These are phyloP conservation scores for Coemansia asiatica DNA, from an alignment of 192 early-diverging fungal genomes.

Conservation along the genomic window DNA sequence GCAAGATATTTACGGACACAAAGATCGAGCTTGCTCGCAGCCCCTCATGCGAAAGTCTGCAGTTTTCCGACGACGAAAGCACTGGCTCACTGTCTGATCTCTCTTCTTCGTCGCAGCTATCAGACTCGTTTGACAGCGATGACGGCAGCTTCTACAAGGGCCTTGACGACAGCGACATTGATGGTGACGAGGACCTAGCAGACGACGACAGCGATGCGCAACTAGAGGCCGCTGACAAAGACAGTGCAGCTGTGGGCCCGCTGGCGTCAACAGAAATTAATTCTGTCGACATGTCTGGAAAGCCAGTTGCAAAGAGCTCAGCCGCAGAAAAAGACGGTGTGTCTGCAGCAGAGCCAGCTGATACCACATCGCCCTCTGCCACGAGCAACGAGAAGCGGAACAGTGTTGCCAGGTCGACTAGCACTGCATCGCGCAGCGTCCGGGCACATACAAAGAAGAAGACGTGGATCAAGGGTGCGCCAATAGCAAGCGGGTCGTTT, in stretches of 20 bases:
- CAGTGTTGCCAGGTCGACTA: constrained; percentile 24
- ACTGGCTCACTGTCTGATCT: constrained; percentile 28
- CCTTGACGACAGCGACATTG: constrained; percentile 41
- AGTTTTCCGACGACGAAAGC: constrained; percentile 38
- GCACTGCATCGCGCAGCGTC: constrained; percentile 15
- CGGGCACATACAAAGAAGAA: constrained; percentile 39
- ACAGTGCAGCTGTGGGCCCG: background rate
- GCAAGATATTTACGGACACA: constrained; percentile 20
- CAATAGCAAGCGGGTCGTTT: constrained; percentile 96
- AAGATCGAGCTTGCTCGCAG: constrained; percentile 17
- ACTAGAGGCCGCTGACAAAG: background rate
- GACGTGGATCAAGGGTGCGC: constrained; percentile 82
- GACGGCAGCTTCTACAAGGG: constrained; percentile 47
- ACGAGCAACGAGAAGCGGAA: constrained; percentile 13
- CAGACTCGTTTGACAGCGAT: constrained; percentile 39
- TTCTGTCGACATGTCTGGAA: constrained; percentile 8
- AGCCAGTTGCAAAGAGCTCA: background rate
- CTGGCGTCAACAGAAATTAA: background rate
- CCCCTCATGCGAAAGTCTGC: constrained; percentile 36
- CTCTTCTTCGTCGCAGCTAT: constrained; percentile 29
- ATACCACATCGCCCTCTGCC: background rate
- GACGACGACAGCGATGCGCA: constrained; percentile 28
- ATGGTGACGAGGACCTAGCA: constrained; percentile 36
- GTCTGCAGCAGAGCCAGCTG: background rate
- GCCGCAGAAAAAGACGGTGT: constrained; percentile 5